Base-by-base conservation (phyloP, 2,329 filamentous ascomycete genomes). In the Penicillium janthinellum region DNA sequence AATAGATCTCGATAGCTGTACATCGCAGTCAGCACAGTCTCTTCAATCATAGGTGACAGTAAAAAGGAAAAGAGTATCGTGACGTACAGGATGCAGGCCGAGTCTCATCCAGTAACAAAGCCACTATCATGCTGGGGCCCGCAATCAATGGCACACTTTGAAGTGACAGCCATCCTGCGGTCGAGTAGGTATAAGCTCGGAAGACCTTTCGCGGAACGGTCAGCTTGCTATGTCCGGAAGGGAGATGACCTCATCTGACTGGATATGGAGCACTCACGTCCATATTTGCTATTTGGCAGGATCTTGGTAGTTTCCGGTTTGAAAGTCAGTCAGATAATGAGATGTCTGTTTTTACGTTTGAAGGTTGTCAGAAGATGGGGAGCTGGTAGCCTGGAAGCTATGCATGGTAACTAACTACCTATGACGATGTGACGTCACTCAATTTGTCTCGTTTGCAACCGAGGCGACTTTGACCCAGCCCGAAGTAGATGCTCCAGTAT, bases 1-100 rank as follows among this genome's bases (percentile, higher is more conserved):
- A 88, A 81, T 94, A 94, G 57, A 84, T 77, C 75, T 92, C 89
- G 35, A 91, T 80, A 25, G 77, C 87, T 86, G 65, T 42, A 15
- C 45, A 31, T 57, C 49, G 64, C 54, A 59, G 60, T 60, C 60
- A 62, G 62, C 53, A 58, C n/a, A 31, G 10, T 31, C 10, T 34
- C 22, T 50, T 4, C 4, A 41, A 12, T 28, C 34, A 39, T 8
- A 17, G 31, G 15, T n/a, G n/a, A 17, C 2, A 5, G 8, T 20
- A 25, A 12, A 14, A 14, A 39, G n/a, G 42, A 34, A 22, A 6
- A 25, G n/a, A 25, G 14, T 38, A 20, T n/a, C 15, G 20, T 34
- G 7, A 57, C 79, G 62, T 77, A 87, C 83, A 75, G 57, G 83
- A 82, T 56, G 82, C 76, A 64, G 83, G 79, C 61, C 83, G 82